Evolutionary conservation across 1,139 yeast species (phyloP), one percentile per base, ranked within the genome.

Genomic region (Candida sp.): DNA sequence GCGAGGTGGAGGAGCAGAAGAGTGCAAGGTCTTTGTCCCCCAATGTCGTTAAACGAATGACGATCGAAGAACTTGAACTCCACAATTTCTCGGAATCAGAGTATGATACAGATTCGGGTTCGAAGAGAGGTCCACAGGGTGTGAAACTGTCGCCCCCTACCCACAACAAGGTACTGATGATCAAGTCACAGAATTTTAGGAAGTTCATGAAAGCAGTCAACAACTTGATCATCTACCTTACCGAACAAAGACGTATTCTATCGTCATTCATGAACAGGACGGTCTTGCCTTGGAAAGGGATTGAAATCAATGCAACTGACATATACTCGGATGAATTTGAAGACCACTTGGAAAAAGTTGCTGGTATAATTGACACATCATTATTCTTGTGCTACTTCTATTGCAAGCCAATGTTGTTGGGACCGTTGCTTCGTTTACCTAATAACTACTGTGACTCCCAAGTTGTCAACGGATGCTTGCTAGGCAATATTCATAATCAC

Each of bases 361-460:
- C 88, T 1, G 68, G 67, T 9, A 68, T 85, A 2, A 82, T 94
- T 4, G 99, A 94, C 62, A 90, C 97, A 0, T 79, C 92, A 0
- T 73, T 94, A 31, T 90, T 94, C 60, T 75, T 84, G 49, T 84
- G 96, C 54, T 94, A 94, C 63, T 75, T 85, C 57, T 67, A 84
- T 28, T 81, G 83, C 37, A 83, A 84, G 51, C 90, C 92, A 0
- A 81, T 87, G 59, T 75, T 94, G 63, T 78, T 94, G 17, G 97
- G 96, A 0, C 96, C 98, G 0, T 78, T 94, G 33, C 77, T 94
- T 6, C 75, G 98, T 48, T 77, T 92, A 2, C 81, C 81, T 0
- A 81, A 83, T 40, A 94, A 93, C 63, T 75, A 77, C 54, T 91
- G 98, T 70, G 87, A 88, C 61, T 78, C 88, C 2, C 72, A 72